A percentile compares a stretch with the other conserved stretches of the same genome.
Conservation (phyloP, 2,329 filamentous ascomycete genomes). For the Dichotomopilus funicola region DNA sequence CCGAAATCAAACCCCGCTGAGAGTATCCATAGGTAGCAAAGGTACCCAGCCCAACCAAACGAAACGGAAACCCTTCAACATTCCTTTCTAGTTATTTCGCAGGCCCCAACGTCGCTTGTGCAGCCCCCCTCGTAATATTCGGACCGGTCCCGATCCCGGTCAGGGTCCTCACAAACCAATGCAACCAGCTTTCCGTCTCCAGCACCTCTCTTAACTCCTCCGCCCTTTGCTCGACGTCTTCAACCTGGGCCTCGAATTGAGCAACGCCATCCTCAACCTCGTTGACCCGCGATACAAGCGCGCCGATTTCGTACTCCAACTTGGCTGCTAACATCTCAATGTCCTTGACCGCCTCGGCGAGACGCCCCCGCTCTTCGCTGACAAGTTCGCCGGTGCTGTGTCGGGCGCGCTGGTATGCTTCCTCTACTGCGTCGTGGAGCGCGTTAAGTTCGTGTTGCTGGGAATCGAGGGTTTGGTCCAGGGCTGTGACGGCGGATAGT, state of each 20-base stretch:
- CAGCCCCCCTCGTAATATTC: constrained; percentile 40
- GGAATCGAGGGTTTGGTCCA: constrained; percentile 56
- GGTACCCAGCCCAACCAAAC: background rate
- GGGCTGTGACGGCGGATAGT: constrained; percentile 46
- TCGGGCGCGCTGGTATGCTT: constrained; percentile 62
- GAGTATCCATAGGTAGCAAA: too few relatives aligned
- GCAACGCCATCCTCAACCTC: constrained; percentile 79
- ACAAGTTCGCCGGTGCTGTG: constrained; percentile 63
- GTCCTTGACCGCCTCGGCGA: constrained; percentile 68
- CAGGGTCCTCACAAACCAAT: constrained; percentile 57
- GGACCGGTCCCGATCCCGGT: constrained; percentile 56
- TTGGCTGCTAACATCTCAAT: constrained; percentile 76
- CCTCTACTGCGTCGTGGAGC: constrained; percentile 63
- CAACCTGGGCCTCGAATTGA: constrained; percentile 73
- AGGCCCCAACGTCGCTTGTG: background rate
- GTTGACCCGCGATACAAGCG: constrained; percentile 70
- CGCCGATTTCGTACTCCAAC: constrained; percentile 85
- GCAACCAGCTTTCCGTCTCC: constrained; percentile 57
- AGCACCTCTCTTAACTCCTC: constrained; percentile 56
- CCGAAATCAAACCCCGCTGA: too few relatives aligned
- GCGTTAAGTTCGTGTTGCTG: constrained; percentile 60
- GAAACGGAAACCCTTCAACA: background rate
- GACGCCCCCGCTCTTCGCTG: constrained; percentile 57
- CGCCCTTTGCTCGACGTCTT: constrained; percentile 60
- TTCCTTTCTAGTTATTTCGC: background rate